Conservation (phyloP, 2,329 filamentous ascomycete genomes). For the Colletotrichum camelliae region DNA sequence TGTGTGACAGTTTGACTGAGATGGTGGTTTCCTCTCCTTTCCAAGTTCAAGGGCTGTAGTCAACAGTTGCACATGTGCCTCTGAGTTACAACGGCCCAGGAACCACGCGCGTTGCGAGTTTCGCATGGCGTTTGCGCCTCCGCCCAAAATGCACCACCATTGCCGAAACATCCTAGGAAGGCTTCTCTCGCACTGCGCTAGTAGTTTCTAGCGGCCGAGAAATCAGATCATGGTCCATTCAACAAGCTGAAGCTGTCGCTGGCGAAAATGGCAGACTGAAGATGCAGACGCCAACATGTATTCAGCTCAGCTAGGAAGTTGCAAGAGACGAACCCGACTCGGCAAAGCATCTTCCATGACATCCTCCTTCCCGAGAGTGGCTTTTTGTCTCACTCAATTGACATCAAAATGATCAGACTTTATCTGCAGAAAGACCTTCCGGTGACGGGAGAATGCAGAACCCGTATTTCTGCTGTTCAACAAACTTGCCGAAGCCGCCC, state of each 20-base stretch:
- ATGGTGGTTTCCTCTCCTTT: background rate
- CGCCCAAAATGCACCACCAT: background rate
- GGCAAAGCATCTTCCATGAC: background rate
- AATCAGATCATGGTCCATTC: background rate
- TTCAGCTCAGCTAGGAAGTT: background rate
- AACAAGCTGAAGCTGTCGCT: background rate
- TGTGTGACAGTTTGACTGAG: background rate
- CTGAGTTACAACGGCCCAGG: background rate
- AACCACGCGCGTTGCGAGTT: background rate
- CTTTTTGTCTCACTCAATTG: background rate
- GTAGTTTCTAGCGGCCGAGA: background rate
- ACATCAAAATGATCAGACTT: background rate
- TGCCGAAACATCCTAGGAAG: background rate
- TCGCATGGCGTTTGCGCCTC: background rate
- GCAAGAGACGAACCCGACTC: background rate
- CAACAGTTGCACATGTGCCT: slow-evolving; percentile 1
- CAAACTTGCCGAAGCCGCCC: background rate
- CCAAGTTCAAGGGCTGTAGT: background rate
- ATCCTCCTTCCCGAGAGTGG: background rate
- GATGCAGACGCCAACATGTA: background rate
- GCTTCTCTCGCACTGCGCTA: background rate
- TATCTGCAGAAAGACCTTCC: background rate
- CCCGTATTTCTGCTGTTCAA: background rate
- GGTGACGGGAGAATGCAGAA: background rate
- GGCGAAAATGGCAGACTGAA: background rate